phyloP scores from a whole-genome alignment of 345 rosid genomes.

The Eutrema yunnanense region DNA sequence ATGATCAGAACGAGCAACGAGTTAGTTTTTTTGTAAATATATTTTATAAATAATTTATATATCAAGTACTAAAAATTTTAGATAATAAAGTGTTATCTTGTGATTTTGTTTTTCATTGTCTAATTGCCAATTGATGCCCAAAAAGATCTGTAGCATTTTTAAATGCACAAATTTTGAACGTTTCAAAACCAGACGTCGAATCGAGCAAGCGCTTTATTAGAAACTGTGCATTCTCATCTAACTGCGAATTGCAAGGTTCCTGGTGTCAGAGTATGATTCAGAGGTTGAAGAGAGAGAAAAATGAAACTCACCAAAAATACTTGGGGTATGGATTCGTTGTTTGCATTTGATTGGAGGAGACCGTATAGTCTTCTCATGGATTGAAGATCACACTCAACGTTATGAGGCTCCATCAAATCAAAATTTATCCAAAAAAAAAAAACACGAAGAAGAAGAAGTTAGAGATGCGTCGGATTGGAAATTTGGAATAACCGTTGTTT shows the following conservation, averaged over 20 bases:
- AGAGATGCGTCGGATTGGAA: too few relatives aligned
- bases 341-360: conserved; percentile 28
- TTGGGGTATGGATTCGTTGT: not conserved
- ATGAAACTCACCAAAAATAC: conserved; percentile 31
- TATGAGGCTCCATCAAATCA: conserved; percentile 27
- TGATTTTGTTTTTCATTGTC: too few relatives aligned
- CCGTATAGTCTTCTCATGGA: conserved; percentile 46
- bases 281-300: not conserved
- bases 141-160: too few relatives aligned
- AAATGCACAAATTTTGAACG: too few relatives aligned
- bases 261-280: not conserved
- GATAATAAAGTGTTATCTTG: too few relatives aligned
- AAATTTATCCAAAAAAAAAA: not conserved
- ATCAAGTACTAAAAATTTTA: too few relatives aligned
- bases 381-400: conserved; percentile 36
- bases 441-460: too few relatives aligned
- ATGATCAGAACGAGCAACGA: too few relatives aligned
- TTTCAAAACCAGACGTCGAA: conserved; percentile 28
- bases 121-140: too few relatives aligned
- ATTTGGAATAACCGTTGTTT: too few relatives aligned
- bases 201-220: conserved; percentile 41
- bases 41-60: too few relatives aligned
- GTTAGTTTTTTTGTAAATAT: too few relatives aligned
- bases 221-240: conserved; percentile 32
- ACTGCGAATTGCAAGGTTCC: conserved; percentile 13